Evolutionary conservation across 371 early-diverging fungal genomes (phyloP), one percentile per base, ranked within the genome.

Genomic region (Mucor mucedo): DNA sequence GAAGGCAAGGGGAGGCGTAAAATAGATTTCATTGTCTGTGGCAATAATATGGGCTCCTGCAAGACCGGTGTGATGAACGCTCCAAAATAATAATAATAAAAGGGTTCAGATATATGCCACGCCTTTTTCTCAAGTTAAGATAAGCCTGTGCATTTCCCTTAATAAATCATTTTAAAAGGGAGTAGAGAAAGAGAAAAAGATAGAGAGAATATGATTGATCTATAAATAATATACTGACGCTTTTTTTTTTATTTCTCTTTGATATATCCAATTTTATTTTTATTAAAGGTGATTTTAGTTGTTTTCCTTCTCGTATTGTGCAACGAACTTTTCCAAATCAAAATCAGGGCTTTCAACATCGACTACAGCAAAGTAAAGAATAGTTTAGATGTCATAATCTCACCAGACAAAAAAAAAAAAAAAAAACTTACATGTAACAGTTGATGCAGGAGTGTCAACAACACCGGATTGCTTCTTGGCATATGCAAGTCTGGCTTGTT

Each of bases 401-500:
- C 29, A 16, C 38, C 38, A 21, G 8, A 47, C 35, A 35, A 35
- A 35, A 35, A 8, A 45, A 56, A 42, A 48, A 7, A 33, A 54
- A 38, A 62, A n/a, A 53, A 9, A 52, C 67, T 60, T 69, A 58
- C 62, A 48, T 49, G 38, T 40, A 56, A 55, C 70, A 55, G 63
- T 35, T 42, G 65, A 69, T 73, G 75, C 62, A 9, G 58, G 53
- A 53, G 53, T 10, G 29, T 42, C 58, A 47, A 30, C 52, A 9
- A 64, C 52, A 49, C 68, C 68, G 13, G 73, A 60, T 48, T 76
- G 67, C 73, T 89, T 79, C 81, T 87, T 88, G 55, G 83, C 86
- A 70, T 83, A 91, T 65, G 85, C 88, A 59, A 70, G 77, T 80
- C 84, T 86, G 49, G 91, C 91, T 77, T 89, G 75, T 69, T 88